phyloP scores from a whole-genome alignment of 495 filamentous ascomycete genomes.

The Thermothielavioides terrestris region DNA sequence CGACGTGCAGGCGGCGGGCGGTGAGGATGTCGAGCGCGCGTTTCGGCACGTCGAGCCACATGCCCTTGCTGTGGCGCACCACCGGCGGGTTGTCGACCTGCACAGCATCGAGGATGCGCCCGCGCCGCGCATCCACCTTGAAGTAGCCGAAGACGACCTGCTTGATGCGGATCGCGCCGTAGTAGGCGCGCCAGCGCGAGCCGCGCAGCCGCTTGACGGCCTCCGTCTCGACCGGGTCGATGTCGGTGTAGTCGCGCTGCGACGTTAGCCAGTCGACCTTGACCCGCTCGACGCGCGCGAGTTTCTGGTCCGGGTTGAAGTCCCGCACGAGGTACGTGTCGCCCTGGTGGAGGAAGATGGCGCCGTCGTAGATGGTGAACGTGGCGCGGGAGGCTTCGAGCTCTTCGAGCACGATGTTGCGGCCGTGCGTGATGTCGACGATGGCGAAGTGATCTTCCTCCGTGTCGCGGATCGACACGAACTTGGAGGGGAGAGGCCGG shows the following conservation, averaged over 20 bases:
- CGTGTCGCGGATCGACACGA: constrained; percentile 83
- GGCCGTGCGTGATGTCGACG: constrained; percentile 73
- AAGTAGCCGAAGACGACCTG: constrained; percentile 92
- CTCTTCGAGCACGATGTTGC: constrained; percentile 84
- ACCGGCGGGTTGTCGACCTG: constrained; percentile 91
- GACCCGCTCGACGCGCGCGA: constrained; percentile 66
- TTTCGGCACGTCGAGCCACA: constrained; percentile 92
- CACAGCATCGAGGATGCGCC: constrained; percentile 83
- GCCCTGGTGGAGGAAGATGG: constrained; percentile 95
- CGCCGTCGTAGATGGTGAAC: constrained; percentile 95
- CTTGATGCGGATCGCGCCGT: constrained; percentile 72
- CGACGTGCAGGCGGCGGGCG: constrained; percentile 64
- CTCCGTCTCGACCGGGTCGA: constrained; percentile 84
- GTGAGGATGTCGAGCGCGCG: constrained; percentile 69
- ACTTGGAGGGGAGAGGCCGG: constrained; percentile 71
- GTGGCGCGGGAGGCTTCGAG: constrained; percentile 91
- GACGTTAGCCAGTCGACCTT: constrained; percentile 91
- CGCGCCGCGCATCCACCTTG: constrained; percentile 72
- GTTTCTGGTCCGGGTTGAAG: constrained; percentile 65
- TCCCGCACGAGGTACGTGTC: constrained; percentile 85
- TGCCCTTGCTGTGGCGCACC: constrained; percentile 71
- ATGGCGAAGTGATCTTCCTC: constrained; percentile 92
- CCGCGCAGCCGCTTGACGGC: constrained; percentile 56
- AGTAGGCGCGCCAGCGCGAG: constrained; percentile 56
- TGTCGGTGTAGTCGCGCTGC: constrained; percentile 90